Evolutionary conservation across 2,329 filamentous ascomycete species (phyloP).

Genomic region (Ilyonectria mors-panacis): DNA sequence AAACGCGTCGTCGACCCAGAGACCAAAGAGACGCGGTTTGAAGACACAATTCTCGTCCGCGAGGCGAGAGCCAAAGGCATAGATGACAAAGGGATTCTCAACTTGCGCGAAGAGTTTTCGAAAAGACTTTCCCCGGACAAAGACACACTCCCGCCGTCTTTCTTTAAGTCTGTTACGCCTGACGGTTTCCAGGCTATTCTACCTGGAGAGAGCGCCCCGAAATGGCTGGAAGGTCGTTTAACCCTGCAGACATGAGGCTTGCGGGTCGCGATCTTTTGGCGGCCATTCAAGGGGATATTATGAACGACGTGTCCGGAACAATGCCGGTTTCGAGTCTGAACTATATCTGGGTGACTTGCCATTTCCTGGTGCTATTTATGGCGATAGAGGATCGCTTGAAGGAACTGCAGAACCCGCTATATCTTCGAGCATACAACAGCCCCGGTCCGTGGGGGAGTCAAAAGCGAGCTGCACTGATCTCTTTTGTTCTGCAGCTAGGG

Average conservation of each 20-base stretch:
- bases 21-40: constrained; percentile 46
- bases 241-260: not conserved
- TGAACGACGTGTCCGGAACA: constrained; percentile 14
- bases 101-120: not conserved
- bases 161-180: not conserved
- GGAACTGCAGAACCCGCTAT: constrained; percentile 40
- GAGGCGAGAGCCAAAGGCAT: constrained; percentile 28
- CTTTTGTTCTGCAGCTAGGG: not conserved
- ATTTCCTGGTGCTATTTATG: constrained; percentile 45
- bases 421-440: not conserved
- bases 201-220: not conserved
- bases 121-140: not conserved
- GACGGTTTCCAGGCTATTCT: not conserved
- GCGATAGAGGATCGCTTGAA: constrained; percentile 49
- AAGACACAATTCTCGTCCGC: constrained; percentile 50
- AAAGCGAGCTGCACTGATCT: constrained; percentile 22
- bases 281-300: constrained; percentile 12
- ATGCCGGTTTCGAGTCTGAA: constrained; percentile 52
- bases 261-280: constrained; percentile 2
- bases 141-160: not conserved
- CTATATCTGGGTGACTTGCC: constrained; percentile 48
- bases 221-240: not conserved
- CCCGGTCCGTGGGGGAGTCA: not conserved
- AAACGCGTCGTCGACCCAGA: constrained; percentile 45
- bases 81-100: constrained; percentile 4